A percentile compares a stretch with the other conserved stretches of the same genome.
Conservation (phyloP, 2,329 filamentous ascomycete genomes). For the Neonectria faginata region DNA sequence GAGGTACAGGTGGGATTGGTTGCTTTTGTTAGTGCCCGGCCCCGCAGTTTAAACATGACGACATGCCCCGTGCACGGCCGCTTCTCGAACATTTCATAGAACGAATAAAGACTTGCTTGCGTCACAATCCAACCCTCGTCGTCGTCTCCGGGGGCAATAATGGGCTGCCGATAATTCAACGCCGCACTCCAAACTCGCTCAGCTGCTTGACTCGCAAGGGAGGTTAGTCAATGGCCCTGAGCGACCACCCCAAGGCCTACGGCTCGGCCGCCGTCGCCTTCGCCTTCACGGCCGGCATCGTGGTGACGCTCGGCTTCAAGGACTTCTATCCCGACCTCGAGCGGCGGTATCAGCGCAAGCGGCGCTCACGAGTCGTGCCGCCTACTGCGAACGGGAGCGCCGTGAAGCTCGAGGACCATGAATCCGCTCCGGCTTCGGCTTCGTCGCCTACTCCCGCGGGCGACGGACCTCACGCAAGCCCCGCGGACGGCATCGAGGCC, state of each 20-base stretch:
- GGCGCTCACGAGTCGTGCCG: constrained; percentile 38
- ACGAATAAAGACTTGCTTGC: constrained; percentile 8
- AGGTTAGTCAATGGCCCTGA: constrained; percentile 65
- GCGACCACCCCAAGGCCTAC: constrained; percentile 71
- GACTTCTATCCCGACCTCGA: constrained; percentile 83
- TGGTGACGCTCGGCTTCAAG: constrained; percentile 82
- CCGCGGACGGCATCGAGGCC: constrained; percentile 86
- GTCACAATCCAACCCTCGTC: background rate
- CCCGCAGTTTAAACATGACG: constrained; percentile 18
- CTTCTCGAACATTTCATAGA: constrained; percentile 3
- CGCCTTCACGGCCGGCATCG: constrained; percentile 82
- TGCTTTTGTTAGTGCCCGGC: background rate
- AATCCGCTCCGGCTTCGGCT: constrained; percentile 49
- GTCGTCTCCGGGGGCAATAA: background rate
- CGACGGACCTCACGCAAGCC: constrained; percentile 45
- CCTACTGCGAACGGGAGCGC: constrained; percentile 20
- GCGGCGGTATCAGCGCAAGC: constrained; percentile 66
- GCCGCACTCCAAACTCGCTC: background rate
- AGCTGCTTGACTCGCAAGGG: background rate
- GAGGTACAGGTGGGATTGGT: no score
- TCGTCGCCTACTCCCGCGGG: constrained; percentile 37
- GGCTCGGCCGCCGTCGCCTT: constrained; percentile 74
- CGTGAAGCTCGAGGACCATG: constrained; percentile 68
- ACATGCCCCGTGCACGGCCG: constrained; percentile 20
- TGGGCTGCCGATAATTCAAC: constrained; percentile 1